Percentiles rank a stretch among this genome's conserved stretches.
phyloP scores from a whole-genome alignment of 192 early-diverging fungal genomes.

The Coemansia sp. region DNA sequence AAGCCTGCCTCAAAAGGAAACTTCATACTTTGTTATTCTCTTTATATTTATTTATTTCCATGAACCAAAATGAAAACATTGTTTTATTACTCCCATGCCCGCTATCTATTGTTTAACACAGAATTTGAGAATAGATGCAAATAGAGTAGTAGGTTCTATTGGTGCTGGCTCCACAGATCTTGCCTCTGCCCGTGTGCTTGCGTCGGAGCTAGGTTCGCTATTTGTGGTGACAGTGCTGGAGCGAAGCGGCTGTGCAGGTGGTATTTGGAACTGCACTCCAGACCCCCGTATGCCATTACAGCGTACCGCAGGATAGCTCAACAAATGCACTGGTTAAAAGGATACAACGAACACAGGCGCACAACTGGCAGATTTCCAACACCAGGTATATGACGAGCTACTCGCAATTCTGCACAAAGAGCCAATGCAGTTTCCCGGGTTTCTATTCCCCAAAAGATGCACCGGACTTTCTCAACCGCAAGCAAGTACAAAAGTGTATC shows the following conservation, averaged over 20 bases:
- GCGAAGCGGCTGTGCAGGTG: conserved; percentile 50
- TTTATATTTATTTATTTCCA: not conserved
- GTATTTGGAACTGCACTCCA: conserved; percentile 56
- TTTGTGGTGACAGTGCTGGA: conserved; percentile 48
- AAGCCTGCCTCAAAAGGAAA: no score
- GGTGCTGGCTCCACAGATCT: conserved; percentile 36
- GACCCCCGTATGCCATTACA: conserved; percentile 24
- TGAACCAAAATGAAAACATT: not conserved
- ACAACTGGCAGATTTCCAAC: conserved; percentile 30
- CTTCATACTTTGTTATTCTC: not conserved
- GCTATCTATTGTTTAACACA: not conserved
- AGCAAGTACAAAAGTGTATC: conserved; percentile 42
- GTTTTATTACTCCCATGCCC: not conserved
- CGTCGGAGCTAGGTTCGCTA: not conserved
- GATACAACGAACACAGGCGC: conserved; percentile 14
- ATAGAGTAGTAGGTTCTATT: conserved; percentile 20
- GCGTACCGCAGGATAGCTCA: conserved; percentile 20
- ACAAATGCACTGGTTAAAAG: not conserved
- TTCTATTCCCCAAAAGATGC: conserved; percentile 32
- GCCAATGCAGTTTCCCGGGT: conserved; percentile 55
- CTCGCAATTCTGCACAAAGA: conserved; percentile 55
- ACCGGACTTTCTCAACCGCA: conserved; percentile 46
- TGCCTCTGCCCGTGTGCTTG: conserved; percentile 29
- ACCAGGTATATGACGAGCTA: conserved; percentile 42
- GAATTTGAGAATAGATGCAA: conserved; percentile 3